Evolutionary conservation across 441 rosid species (phyloP), one percentile per base, ranked within the genome.

Genomic region (Populus tomentosa): DNA sequence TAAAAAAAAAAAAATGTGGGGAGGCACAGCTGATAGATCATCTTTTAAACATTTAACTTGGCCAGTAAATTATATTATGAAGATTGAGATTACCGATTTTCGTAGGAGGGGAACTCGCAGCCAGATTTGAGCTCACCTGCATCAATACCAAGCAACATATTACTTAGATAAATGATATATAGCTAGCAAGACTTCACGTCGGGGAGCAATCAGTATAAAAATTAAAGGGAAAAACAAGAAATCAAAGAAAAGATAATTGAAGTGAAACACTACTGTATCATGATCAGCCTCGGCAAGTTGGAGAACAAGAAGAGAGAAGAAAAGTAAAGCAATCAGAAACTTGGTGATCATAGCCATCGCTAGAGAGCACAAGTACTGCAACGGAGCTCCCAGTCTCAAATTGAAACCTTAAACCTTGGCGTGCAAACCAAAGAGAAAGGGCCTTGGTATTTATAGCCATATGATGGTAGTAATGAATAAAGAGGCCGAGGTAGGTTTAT

Each of bases 241-340:
- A 10, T 10, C 23, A 3, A 61, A 1, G 21, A 46, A 26, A 66
- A 26, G 70, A 68, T 50, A 64, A 46, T 67, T 10, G 10, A 40
- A 66, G 61, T 32, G 33, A 72, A 74, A 74, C 72, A 16, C 68
- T 77, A 86, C 89, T 81, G 75, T n/a, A 26, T 42, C 33, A 23
- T 72, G 77, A 78, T 82, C 87, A 59, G 92, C 91, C 23, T 84
- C 83, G 24, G 82, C 90, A 33, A 83, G 81, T 65, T 80, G 79
- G 77, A 89, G 85, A 74, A 87, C 63, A 67, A 89, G 86, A 71
- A 89, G 86, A 72, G 87, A 89, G 72, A 93, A 23, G 80, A 92
- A 84, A 77, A 90, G 77, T 7, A 87, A 86, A 78, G 87, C 91
- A 64, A 87, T 33, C 70, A 88, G 79, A 76, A 81, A 69, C 76